Conservation (phyloP, 1,284 basidiomycete species). For the Butyriboletus appendiculatus region DNA sequence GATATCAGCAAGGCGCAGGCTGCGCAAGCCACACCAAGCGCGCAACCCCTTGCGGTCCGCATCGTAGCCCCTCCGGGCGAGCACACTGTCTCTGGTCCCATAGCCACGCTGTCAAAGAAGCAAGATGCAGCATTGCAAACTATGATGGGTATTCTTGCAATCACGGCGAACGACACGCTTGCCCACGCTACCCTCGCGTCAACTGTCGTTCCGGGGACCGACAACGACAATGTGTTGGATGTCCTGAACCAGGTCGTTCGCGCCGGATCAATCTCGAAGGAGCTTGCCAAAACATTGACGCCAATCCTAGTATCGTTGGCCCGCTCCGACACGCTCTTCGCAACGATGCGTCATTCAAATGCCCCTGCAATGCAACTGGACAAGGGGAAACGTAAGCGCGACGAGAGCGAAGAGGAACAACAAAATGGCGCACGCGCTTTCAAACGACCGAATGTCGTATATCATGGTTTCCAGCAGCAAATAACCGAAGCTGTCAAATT, state of each 20-base stretch:
- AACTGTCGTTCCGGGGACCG: conserved; percentile 46
- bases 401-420: conserved; percentile 49
- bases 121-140: conserved; percentile 59
- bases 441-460: conserved; percentile 48
- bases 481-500: conserved; percentile 57
- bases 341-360: conserved; percentile 59
- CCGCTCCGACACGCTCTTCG: conserved; percentile 62
- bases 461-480: conserved; percentile 48
- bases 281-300: conserved; percentile 55
- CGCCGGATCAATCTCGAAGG: conserved; percentile 50
- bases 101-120: conserved; percentile 36
- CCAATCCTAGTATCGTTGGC: conserved; percentile 61
- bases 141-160: conserved; percentile 58
- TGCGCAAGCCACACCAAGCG: conserved; percentile 34
- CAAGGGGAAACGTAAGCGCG: conserved; percentile 69
- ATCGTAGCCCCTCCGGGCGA: neutral
- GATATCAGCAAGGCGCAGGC: conserved; percentile 65
- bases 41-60: neutral
- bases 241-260: conserved; percentile 50
- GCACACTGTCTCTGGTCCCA: conserved; percentile 3
- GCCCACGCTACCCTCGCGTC: conserved; percentile 54
- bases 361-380: conserved; percentile 57
- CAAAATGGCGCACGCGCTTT: conserved; percentile 30
- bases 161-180: conserved; percentile 54
- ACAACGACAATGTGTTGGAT: conserved; percentile 52